Evolutionary conservation across 352 stramenopile species (phyloP).

Genomic region (Pythium biforme): DNA sequence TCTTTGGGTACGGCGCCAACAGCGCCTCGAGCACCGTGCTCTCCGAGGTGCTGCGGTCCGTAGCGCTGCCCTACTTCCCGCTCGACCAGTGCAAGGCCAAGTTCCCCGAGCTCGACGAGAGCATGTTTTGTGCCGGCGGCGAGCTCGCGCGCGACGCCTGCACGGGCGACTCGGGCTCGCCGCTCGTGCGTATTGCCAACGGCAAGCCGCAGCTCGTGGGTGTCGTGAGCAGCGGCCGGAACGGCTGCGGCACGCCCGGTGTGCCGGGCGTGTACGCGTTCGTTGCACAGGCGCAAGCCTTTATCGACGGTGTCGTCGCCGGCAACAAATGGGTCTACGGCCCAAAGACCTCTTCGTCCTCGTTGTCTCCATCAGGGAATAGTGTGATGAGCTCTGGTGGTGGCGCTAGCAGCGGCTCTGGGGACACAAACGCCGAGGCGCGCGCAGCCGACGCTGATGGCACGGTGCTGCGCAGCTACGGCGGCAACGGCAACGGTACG

Average conservation of each 20-base stretch:
- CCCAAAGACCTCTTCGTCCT: slow-evolving; percentile 1
- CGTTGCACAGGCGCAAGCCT: slow-evolving; percentile 28
- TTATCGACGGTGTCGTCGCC: slow-evolving; percentile 30
- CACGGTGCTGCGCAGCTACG: slow-evolving; percentile 10
- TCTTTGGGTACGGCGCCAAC: slow-evolving; percentile 37
- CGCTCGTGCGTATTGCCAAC: slow-evolving; percentile 28
- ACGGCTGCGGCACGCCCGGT: slow-evolving; percentile 35
- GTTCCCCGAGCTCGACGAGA: slow-evolving; percentile 37
- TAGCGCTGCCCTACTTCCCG: slow-evolving; percentile 33
- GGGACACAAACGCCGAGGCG: background rate
- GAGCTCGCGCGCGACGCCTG: slow-evolving; percentile 36
- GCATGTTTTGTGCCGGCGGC: slow-evolving; percentile 44
- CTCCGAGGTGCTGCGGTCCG: slow-evolving; percentile 29
- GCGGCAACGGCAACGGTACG: slow-evolving; percentile 9
- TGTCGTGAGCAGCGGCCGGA: slow-evolving; percentile 40
- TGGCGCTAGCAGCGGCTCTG: background rate
- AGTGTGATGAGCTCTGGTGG: background rate
- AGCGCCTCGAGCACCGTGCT: slow-evolving; percentile 26
- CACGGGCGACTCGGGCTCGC: slow-evolving; percentile 42
- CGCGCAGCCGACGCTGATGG: background rate
- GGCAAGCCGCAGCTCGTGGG: slow-evolving; percentile 32
- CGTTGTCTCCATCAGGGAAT: no score
- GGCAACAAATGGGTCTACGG: slow-evolving; percentile 32
- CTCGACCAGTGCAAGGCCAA: slow-evolving; percentile 26
- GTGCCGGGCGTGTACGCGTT: slow-evolving; percentile 36